A percentile compares a stretch with the other conserved stretches of the same genome.
phyloP scores from a whole-genome alignment of 176 grass and related monocot species.

The Eleusine indica region DNA sequence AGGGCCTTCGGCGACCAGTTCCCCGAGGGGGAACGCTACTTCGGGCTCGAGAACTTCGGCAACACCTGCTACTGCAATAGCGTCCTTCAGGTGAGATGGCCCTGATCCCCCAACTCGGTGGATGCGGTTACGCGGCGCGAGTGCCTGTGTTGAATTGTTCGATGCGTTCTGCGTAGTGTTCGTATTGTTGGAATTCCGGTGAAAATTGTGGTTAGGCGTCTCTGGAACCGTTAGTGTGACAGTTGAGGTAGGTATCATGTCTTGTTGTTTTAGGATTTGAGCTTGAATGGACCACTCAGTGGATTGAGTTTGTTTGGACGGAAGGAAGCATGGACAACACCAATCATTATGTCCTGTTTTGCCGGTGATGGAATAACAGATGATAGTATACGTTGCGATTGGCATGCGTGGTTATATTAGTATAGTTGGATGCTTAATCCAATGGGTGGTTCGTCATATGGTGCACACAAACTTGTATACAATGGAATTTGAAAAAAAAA shows the following conservation, averaged over 20 bases:
- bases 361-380: not conserved
- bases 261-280: not conserved
- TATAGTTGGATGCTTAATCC: not conserved
- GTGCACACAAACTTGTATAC: not conserved
- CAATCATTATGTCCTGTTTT: not conserved
- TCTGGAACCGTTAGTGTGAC: not conserved
- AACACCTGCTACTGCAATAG: conserved; percentile 99
- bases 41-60: conserved; percentile 96
- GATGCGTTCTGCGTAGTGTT: conserved; percentile 8
- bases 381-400: not conserved
- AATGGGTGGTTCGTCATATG: not conserved
- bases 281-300: conserved; percentile 4
- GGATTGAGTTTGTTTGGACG: not conserved
- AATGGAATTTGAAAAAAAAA: not conserved
- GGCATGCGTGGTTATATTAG: not conserved
- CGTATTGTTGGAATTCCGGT: conserved; percentile 2
- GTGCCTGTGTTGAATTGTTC: conserved; percentile 17
- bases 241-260: not conserved
- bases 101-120: not conserved
- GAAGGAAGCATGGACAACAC: not conserved
- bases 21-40: conserved; percentile 94
- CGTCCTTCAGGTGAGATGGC: conserved; percentile 77
- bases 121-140: not conserved
- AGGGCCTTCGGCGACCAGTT: conserved; percentile 90
- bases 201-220: not conserved